phyloP scores from a whole-genome alignment of 768 basidiomycete species.

The Kwoniella dejecticola region DNA sequence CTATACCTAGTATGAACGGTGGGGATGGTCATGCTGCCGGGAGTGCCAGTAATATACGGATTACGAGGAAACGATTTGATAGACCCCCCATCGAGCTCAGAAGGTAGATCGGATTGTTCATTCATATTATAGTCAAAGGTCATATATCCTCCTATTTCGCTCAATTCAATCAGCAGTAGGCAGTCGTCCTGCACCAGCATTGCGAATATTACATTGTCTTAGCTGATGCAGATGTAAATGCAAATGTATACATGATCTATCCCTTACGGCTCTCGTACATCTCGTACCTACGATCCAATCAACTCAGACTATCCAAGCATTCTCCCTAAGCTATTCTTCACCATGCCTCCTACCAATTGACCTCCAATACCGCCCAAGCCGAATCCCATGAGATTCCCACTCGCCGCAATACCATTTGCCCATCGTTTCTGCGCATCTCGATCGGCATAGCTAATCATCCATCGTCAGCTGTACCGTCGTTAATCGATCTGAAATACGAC shows the following conservation, averaged over 20 bases:
- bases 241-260: too few species aligned
- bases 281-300: too few species aligned
- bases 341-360: conserved; percentile 75
- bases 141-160: too few species aligned
- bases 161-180: too few species aligned
- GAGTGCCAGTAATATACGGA: conserved; percentile 9
- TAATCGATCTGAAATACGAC: too few species aligned
- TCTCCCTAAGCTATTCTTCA: conserved; percentile 77
- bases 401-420: conserved; percentile 74
- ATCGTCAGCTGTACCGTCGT: too few species aligned
- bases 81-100: conserved; percentile 10
- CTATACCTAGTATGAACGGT: not conserved
- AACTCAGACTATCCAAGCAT: conserved; percentile 70
- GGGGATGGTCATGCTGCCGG: not conserved
- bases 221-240: not conserved
- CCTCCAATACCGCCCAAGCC: conserved; percentile 76
- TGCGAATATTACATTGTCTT: too few species aligned
- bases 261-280: too few species aligned
- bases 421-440: conserved; percentile 90
- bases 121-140: too few species aligned
- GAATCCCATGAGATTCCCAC: conserved; percentile 70
- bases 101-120: too few species aligned
- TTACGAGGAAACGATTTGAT: conserved; percentile 6
- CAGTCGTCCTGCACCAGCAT: too few species aligned
- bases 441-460: conserved; percentile 56